A percentile compares a stretch with the other conserved stretches of the same genome.
Conservation (phyloP, 192 early-diverging fungal species). For the Kickxella alabastrina region DNA sequence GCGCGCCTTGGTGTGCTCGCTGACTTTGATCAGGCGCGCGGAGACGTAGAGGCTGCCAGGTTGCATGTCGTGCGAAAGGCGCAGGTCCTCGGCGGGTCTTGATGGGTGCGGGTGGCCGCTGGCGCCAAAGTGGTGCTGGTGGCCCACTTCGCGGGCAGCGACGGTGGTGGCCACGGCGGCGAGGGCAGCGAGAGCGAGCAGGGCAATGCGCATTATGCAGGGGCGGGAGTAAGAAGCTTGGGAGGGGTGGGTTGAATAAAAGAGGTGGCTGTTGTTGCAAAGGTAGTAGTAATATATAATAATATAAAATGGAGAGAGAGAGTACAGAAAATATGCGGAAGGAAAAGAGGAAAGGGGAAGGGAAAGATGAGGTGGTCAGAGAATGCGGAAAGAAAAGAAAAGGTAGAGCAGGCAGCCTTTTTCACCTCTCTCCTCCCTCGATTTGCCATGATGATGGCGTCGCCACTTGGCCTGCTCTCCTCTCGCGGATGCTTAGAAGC, state of each 20-base stretch:
- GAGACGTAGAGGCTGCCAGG: slow-evolving; percentile 31
- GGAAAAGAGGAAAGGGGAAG: background rate
- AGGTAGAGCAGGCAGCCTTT: no score
- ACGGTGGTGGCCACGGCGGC: slow-evolving; percentile 9
- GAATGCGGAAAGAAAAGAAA: no score
- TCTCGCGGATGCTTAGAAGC: no score
- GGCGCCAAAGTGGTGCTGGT: slow-evolving; percentile 17
- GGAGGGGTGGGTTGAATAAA: slow-evolving; percentile 20
- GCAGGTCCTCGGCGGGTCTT: background rate
- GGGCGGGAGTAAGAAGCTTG: slow-evolving; percentile 3
- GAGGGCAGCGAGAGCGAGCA: slow-evolving; percentile 12
- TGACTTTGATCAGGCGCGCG: slow-evolving; percentile 55
- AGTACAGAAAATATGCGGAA: background rate
- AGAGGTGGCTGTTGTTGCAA: no score
- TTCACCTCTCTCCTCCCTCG: no score
- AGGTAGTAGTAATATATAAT: background rate
- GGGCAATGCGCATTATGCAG: slow-evolving; percentile 10
- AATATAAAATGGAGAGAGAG: background rate
- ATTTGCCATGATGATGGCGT: no score
- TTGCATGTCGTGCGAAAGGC: slow-evolving; percentile 14
- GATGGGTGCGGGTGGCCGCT: background rate
- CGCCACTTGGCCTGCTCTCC: background rate
- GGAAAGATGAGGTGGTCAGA: no score
- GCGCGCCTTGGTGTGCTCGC: slow-evolving; percentile 52
- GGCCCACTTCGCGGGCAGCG: background rate